Evolutionary conservation across 1,284 basidiomycete genomes (phyloP), one percentile per base, ranked within the genome.

Genomic region (Phlebopus sp.): DNA sequence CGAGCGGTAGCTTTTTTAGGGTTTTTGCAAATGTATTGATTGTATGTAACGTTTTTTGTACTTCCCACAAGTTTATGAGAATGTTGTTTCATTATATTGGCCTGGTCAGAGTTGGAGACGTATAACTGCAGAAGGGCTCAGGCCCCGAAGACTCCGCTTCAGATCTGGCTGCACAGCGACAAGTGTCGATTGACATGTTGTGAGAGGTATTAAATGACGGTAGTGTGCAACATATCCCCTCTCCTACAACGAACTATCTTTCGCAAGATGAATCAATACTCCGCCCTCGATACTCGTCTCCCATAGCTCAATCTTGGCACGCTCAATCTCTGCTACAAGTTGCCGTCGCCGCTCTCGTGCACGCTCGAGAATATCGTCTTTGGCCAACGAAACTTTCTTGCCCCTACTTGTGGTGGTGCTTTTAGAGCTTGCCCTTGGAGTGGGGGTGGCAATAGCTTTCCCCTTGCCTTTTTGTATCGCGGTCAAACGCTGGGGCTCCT

Each of bases 201-300:
- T 29, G 9, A 29, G 27, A 29, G 4, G 10, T 8, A 29, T 29
- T 29, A 29, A 23, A 23, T 23, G 21, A 23, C 10, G 27, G 8
- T 8, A 9, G 9, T 8, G 27, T 8, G 27, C 27, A 29, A 29
- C 10, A 11, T 11, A 29, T 29, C 9, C 27, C 25, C 27, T 29
- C 27, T 29, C 27, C 27, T 25, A 45, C 21, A 36, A 44, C n/a
- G 47, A 43, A 10, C 27, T 37, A 18, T 76, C 70, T 62, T 73
- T 75, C 47, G 57, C 66, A 42, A 87, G 57, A 51, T 79, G 73
- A 29, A 75, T 70, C 57, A 90, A 69, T 48, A 79, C 81, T 25
- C 82, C 84, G 55, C 84, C 79, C 66, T 90, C 86, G 46, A 90
- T 75, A 37, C 81, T 83, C 42, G 77, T 76, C 66, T 87, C 84